Base-by-base conservation (phyloP, 352 stramenopile genomes). In the Globisporangium alternatum region DNA sequence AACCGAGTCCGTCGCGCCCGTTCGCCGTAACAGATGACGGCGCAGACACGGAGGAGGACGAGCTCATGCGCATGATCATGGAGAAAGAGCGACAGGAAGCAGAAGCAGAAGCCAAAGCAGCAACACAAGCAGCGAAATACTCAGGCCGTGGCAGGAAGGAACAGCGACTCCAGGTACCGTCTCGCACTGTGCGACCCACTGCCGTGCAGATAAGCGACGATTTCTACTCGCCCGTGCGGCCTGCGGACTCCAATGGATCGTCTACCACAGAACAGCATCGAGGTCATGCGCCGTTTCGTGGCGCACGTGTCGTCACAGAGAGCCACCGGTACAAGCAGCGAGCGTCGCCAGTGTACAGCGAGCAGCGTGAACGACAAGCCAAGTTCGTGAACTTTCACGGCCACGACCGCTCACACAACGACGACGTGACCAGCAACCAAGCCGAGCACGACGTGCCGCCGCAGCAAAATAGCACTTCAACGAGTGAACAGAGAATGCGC, bases 201-300 rank as follows among this genome's bases (percentile, higher is more conserved):
- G 41, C 19, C 6, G 55, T 48, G 28, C 21, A 31, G 22, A 4
- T 43, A 4, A n/a, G 6, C 64, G 52, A 65, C 31, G 52, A 62
- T 31, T 82, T 80, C 56, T 76, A 75, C 56, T 80, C 69, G 5
- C 72, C 72, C 13, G 67, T 80, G 56, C 61, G 72, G 51, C 72
- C 69, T 13, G 37, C 51, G 1, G 64, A 56, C 5, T 5, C 45
- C 0, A 45, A 19, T 15, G 30, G 39, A 6, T 25, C 15, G 6
- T 5, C 41, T 28, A 17, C 30, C 0, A 30, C 10, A 2, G 44
- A 51, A n/a, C 44, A 51, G 3, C 53, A 52, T 8, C 30, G 21
- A 12, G 30, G 35, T 0, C 64, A 65, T n/a, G 62, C 62, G n/a
- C 58, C 57, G 7, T 68, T 60, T 37, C 62, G 62, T 19, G 33